A percentile compares a stretch with the other conserved stretches of the same genome.
Evolutionary conservation across 306 rosid species (phyloP).

Genomic region (Comarum palustre): DNA sequence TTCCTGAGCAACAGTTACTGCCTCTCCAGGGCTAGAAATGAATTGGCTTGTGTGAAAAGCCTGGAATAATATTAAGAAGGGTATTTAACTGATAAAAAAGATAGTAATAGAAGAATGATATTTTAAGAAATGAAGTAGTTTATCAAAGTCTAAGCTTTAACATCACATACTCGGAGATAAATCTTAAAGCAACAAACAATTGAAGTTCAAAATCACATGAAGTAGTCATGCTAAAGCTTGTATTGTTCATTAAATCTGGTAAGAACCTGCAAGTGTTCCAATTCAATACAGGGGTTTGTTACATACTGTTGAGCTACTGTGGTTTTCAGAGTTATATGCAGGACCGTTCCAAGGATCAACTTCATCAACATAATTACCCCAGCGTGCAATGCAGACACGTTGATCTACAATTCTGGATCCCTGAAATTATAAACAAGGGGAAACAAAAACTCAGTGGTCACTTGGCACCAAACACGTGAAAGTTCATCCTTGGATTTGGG

Average conservation of each 20-base stretch:
- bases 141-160: too few relatives aligned
- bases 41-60: conserved; percentile 40
- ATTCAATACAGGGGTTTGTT: neutral
- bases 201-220: neutral
- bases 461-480: neutral
- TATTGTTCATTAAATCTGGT: neutral
- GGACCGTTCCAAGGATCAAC: conserved; percentile 41
- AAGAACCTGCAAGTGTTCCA: conserved; percentile 1
- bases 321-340: conserved; percentile 34
- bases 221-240: neutral
- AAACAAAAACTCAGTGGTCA: conserved; percentile 13
- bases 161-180: too few relatives aligned
- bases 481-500: neutral
- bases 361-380: conserved; percentile 52
- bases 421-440: conserved; percentile 36
- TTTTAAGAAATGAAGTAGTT: neutral
- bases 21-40: conserved; percentile 68
- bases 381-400: conserved; percentile 59
- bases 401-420: conserved; percentile 75
- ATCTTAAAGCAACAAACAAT: neutral
- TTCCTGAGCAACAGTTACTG: conserved; percentile 64
- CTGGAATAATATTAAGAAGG: conserved; percentile 30
- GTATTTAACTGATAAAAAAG: neutral
- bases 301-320: conserved; percentile 48
- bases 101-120: neutral